Evolutionary conservation across 192 early-diverging fungal species (phyloP).

Genomic region (Backusella circina): DNA sequence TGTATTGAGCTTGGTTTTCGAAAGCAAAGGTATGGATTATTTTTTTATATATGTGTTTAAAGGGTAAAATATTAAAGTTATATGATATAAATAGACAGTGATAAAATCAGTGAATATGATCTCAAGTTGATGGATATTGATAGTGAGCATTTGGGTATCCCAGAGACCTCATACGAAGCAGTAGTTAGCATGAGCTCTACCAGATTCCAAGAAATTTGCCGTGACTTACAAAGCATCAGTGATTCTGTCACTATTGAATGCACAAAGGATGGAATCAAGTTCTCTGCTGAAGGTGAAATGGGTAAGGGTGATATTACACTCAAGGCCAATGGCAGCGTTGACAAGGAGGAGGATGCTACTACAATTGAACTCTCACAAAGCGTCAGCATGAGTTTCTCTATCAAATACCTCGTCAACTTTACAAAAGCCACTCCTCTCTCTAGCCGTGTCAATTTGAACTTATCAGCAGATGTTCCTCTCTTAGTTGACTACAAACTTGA

Average conservation of each 20-base stretch:
- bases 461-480: constrained; percentile 86
- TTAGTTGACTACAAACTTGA: constrained; percentile 93
- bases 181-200: constrained; percentile 82
- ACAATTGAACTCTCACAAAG: constrained; percentile 80
- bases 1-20: constrained; percentile 72
- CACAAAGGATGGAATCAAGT: constrained; percentile 93
- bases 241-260: constrained; percentile 88
- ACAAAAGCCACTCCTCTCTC: constrained; percentile 91
- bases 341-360: constrained; percentile 58
- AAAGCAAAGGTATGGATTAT: constrained; percentile 49
- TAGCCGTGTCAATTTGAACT: constrained; percentile 69
- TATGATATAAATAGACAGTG: constrained; percentile 41
- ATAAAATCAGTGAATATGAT: constrained; percentile 85
- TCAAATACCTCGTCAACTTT: constrained; percentile 95
- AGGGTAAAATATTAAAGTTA: no score
- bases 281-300: constrained; percentile 82
- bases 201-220: constrained; percentile 91
- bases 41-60: not conserved
- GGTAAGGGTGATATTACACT: constrained; percentile 82
- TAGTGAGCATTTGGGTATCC: constrained; percentile 91
- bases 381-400: constrained; percentile 81
- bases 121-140: constrained; percentile 99
- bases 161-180: constrained; percentile 91
- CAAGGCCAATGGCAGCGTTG: constrained; percentile 71
- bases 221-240: constrained; percentile 79